These are phyloP conservation scores for Xanthoconium purpureum DNA, from an alignment of 768 basidiomycete species.

Conservation along the genomic window DNA sequence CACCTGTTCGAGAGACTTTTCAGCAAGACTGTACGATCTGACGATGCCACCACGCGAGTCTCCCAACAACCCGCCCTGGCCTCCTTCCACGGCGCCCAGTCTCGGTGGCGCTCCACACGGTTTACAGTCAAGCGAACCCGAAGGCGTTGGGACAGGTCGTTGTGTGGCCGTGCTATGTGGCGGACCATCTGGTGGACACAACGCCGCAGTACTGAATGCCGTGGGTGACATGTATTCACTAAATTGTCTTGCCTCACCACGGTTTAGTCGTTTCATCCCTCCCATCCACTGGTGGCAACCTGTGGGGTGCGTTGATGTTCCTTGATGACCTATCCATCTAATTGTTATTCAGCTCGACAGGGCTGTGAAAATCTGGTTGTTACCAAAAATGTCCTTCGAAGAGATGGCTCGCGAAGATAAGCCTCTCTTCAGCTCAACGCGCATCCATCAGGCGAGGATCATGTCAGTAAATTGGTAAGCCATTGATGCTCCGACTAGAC, in stretches of 20 bases:
- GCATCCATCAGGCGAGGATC: slow-evolving; percentile 63
- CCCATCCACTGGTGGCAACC: slow-evolving; percentile 65
- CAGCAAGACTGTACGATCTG: slow-evolving; percentile 69
- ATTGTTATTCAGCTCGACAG: slow-evolving; percentile 56
- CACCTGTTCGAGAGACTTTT: slow-evolving; percentile 71
- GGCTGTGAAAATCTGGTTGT: slow-evolving; percentile 71
- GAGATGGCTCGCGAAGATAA: slow-evolving; percentile 63
- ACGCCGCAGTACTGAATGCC: slow-evolving; percentile 64
- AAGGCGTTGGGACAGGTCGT: slow-evolving; percentile 56
- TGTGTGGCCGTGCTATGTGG: slow-evolving; percentile 68
- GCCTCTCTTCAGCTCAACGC: slow-evolving; percentile 66
- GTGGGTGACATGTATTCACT: slow-evolving; percentile 34
- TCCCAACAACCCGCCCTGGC: slow-evolving; percentile 59
- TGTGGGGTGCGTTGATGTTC: slow-evolving; percentile 55
- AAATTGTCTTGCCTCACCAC: slow-evolving; percentile 1
- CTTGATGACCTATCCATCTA: neutral
- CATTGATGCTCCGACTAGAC: neutral
- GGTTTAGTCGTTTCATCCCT: slow-evolving; percentile 63
- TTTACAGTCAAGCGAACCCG: slow-evolving; percentile 52
- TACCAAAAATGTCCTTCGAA: slow-evolving; percentile 40
- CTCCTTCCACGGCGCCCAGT: slow-evolving; percentile 45
- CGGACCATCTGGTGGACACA: slow-evolving; percentile 70
- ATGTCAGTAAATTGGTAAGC: slow-evolving; percentile 61
- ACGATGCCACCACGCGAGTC: slow-evolving; percentile 30
- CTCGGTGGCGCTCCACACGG: slow-evolving; percentile 70